phyloP scores from a whole-genome alignment of 345 rosid genomes.

The Cardamine occulta region DNA sequence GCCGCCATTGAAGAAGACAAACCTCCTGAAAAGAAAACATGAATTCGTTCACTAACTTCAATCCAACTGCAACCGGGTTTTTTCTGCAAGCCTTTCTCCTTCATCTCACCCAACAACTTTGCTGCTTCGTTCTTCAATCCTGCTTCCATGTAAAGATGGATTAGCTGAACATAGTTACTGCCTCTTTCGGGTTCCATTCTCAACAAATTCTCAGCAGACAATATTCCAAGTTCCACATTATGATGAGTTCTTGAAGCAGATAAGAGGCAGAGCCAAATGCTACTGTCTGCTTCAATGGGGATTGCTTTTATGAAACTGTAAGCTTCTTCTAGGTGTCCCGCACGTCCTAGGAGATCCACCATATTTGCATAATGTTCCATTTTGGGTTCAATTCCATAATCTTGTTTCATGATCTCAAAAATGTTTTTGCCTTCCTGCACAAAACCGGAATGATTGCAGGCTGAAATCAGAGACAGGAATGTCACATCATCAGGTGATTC shows the following conservation, averaged over 20 bases:
- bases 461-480: conserved; percentile 69
- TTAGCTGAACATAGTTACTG: conserved; percentile 63
- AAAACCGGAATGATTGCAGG: conserved; percentile 84
- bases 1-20: conserved; percentile 49
- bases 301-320: conserved; percentile 57
- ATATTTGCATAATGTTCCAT: conserved; percentile 72
- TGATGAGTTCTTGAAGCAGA: conserved; percentile 63
- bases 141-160: conserved; percentile 72
- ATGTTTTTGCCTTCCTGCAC: conserved; percentile 61
- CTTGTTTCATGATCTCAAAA: conserved; percentile 57
- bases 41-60: conserved; percentile 51
- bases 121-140: conserved; percentile 64
- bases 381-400: conserved; percentile 55
- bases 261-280: conserved; percentile 74
- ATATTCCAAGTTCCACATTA: conserved; percentile 63
- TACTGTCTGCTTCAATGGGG: conserved; percentile 59
- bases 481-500: conserved; percentile 66
- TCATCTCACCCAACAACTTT: conserved; percentile 58
- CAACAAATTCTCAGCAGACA: conserved; percentile 63
- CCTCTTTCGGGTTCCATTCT: conserved; percentile 61
- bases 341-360: conserved; percentile 82
- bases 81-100: conserved; percentile 69
- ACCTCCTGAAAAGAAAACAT: conserved; percentile 67
- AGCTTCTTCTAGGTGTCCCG: conserved; percentile 67
- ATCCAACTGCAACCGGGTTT: conserved; percentile 87